Evolutionary conservation across 352 stramenopile genomes (phyloP), one percentile per base, ranked within the genome.

Genomic region (Pythium coloratum): DNA sequence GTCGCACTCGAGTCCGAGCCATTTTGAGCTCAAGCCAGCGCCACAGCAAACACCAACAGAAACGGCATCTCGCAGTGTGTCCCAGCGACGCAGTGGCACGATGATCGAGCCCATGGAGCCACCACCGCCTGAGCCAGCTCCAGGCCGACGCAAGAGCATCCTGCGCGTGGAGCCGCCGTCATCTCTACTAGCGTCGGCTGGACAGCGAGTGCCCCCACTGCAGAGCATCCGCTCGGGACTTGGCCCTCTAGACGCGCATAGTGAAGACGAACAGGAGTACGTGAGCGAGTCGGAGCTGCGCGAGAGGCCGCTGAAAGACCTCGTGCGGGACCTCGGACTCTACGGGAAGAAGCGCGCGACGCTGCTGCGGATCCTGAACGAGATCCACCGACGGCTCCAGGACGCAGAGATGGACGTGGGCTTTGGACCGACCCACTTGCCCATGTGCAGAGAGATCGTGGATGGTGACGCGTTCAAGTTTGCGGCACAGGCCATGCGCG

Each of bases 401-500:
- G 65, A 75, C 30, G 34, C 59, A 6, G 71, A 76, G 18, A 34
- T 72, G 46, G 63, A 79, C 34, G 16, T 42, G 5, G 26, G 40
- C 62, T 2, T 62, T 51, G 6, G 13, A 24, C 53, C 56, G 3
- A 24, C 24, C 5, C 73, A 80, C n/a, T 62, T 64, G 42, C 54
- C 34, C 6, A 47, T 79, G 16, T 77, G 80, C 36, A 64, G 73
- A 49, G 72, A 80, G 62, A 74, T 92, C 55, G 65, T 87, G 18
- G 75, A 86, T 16, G 75, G 62, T 3, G 75, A 70, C 0, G 55
- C 89, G 1, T 69, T 90, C 46, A 49, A 60, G 14, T 69, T 77
- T 9, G 47, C 84, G 28, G 72, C 75, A 3, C 71, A 73, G 26
- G 72, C 67, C 24, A 76, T 90, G 70, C 77, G 81, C n/a, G 83